Evolutionary conservation across 2,329 filamentous ascomycete species (phyloP).

Genomic region (Neurospora sp.): DNA sequence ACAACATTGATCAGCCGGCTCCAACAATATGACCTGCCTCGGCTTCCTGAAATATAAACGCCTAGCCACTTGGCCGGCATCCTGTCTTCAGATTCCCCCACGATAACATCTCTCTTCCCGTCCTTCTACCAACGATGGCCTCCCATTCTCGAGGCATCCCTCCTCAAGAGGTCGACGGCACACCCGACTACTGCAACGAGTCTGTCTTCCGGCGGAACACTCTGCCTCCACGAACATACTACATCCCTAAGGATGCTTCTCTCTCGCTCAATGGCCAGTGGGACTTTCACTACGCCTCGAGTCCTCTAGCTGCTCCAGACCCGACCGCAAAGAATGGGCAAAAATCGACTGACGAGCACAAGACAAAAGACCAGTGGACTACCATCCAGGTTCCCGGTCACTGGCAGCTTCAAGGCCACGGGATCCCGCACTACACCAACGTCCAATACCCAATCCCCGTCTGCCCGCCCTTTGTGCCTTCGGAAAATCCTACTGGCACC

Average conservation of each 20-base stretch:
- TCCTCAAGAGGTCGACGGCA: constrained; percentile 24
- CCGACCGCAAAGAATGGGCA: constrained; percentile 24
- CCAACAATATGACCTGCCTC: neutral
- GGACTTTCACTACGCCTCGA: constrained; percentile 42
- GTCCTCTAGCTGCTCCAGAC: constrained; percentile 35
- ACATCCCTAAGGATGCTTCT: constrained; percentile 36
- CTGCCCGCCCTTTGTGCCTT: constrained; percentile 51
- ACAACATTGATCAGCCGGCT: neutral
- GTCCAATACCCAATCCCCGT: constrained; percentile 56
- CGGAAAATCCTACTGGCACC: constrained; percentile 54
- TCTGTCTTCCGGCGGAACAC: constrained; percentile 42
- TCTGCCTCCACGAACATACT: constrained; percentile 41
- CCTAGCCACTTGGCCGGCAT: neutral
- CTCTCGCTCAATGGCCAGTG: constrained; percentile 45
- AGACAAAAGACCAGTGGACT: constrained; percentile 28
- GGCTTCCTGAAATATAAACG: neutral
- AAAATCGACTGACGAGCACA: constrained; percentile 4
- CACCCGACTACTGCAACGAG: constrained; percentile 40
- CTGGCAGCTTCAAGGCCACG: constrained; percentile 62
- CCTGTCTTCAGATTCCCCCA: neutral
- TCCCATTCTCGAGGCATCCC: constrained; percentile 18
- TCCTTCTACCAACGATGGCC: neutral
- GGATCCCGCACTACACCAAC: constrained; percentile 59
- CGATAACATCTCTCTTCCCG: neutral
- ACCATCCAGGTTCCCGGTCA: constrained; percentile 53